These are phyloP conservation scores for Apophysomyces ossiformis DNA, from an alignment of 371 early-diverging fungal genomes.

Conservation along the genomic window DNA sequence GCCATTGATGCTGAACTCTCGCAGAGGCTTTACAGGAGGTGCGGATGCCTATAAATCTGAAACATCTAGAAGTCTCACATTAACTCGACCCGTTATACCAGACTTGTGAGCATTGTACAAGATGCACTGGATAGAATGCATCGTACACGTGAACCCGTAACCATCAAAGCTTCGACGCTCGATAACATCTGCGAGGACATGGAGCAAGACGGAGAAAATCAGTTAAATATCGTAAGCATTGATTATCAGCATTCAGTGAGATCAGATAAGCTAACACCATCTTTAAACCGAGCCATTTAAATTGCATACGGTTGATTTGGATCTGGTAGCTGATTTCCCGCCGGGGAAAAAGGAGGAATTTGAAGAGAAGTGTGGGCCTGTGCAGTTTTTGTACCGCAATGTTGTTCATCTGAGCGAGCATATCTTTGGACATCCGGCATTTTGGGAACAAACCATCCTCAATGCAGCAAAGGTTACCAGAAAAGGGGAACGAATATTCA, in stretches of 20 bases:
- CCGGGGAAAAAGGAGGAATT: background rate
- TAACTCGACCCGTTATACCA: background rate
- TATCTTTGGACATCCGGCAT: background rate
- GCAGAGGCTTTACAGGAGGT: background rate
- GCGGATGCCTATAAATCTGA: background rate
- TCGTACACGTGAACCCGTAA: too few relatives aligned
- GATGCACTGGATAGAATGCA: too few relatives aligned
- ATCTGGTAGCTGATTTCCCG: background rate
- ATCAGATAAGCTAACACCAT: background rate
- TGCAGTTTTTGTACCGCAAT: background rate
- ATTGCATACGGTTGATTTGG: background rate
- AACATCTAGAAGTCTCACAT: background rate
- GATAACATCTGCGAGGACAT: too few relatives aligned
- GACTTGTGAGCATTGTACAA: background rate
- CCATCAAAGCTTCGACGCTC: too few relatives aligned
- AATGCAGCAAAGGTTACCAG: background rate
- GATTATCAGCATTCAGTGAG: background rate
- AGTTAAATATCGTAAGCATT: background rate
- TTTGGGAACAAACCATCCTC: constrained; percentile 2
- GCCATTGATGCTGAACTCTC: background rate
- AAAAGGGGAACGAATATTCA: background rate
- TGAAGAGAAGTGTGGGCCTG: background rate
- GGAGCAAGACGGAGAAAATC: too few relatives aligned
- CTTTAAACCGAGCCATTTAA: background rate
- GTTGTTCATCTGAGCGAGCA: background rate